Percentiles rank a stretch among this genome's conserved stretches.
These are phyloP conservation scores for Rasamsonia emersonii DNA, from an alignment of 2,329 filamentous ascomycete species.

Conservation along the genomic window DNA sequence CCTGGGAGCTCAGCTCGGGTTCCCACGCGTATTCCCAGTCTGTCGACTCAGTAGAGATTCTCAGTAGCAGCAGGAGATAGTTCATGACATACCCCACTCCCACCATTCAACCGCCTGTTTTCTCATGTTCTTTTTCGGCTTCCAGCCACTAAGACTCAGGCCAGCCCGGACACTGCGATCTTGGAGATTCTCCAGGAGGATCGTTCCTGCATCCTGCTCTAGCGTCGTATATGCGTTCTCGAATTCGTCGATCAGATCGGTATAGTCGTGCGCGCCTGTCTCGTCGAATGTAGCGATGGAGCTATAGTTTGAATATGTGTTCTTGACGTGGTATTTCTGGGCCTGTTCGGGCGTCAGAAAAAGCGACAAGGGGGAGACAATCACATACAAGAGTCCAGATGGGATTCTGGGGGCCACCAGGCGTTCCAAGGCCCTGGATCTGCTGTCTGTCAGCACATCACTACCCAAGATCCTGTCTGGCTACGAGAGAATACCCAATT, in stretches of 20 bases:
- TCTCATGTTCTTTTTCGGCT: constrained; percentile 44
- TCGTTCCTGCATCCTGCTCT: constrained; percentile 46
- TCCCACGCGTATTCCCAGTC: constrained; percentile 53
- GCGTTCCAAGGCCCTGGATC: constrained; percentile 36
- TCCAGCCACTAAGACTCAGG: constrained; percentile 54
- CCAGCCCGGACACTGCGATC: constrained; percentile 54
- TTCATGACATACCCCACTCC: constrained; percentile 29
- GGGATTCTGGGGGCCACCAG: constrained; percentile 46
- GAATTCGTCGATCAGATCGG: constrained; percentile 42
- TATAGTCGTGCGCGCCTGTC: constrained; percentile 46
- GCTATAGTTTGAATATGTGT: constrained; percentile 50
- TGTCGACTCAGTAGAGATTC: constrained; percentile 8
- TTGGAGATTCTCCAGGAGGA: constrained; percentile 52
- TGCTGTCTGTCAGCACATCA: constrained; percentile 11
- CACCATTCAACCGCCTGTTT: constrained; percentile 56
- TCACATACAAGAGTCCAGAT: constrained; percentile 46
- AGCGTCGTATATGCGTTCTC: constrained; percentile 39
- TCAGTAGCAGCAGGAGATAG: background rate
- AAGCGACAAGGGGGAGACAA: background rate
- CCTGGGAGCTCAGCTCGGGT: constrained; percentile 48
- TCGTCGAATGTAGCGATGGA: constrained; percentile 54
- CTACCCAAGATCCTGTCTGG: background rate
- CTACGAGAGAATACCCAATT: constrained; percentile 60
- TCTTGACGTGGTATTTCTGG: constrained; percentile 50
- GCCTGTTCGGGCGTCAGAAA: constrained; percentile 24